phyloP scores from a whole-genome alignment of 805 yeast genomes.

The Ogataea paradorogensis region DNA sequence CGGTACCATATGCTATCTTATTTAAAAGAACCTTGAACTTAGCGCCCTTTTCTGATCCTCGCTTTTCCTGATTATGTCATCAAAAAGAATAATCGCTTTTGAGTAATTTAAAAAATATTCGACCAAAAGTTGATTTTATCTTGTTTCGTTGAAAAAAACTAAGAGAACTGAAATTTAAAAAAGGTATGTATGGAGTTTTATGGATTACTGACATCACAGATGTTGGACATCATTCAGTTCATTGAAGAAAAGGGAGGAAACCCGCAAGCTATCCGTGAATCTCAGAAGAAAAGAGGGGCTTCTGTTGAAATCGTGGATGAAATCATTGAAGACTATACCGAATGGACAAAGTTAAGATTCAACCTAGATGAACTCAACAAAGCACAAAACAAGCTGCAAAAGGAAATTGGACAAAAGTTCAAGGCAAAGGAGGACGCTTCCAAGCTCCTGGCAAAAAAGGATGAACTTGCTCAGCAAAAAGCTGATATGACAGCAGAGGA shows the following conservation, averaged over 20 bases:
- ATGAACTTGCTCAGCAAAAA: conserved; percentile 67
- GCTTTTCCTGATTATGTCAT: not conserved
- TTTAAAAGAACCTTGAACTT: not conserved
- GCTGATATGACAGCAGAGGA: conserved; percentile 63
- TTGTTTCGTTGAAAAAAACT: not conserved
- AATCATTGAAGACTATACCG: conserved; percentile 85
- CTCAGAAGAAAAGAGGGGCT: conserved; percentile 93
- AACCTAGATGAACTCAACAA: conserved; percentile 90
- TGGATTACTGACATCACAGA: conserved; percentile 27
- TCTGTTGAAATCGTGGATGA: conserved; percentile 95
- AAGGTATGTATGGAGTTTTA: not conserved
- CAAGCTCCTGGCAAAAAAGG: conserved; percentile 80
- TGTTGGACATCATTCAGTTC: conserved; percentile 92
- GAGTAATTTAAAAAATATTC: not conserved
- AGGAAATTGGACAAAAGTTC: conserved; percentile 87
- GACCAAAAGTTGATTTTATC: not conserved
- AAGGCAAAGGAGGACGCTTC: conserved; percentile 94
- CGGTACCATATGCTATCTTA: not conserved
- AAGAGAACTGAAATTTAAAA: not conserved
- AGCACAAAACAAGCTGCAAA: conserved; percentile 82
- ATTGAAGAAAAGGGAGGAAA: conserved; percentile 97
- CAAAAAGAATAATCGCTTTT: not conserved
- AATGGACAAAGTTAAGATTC: conserved; percentile 88
- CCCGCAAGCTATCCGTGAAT: conserved; percentile 81
- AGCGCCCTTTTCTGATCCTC: not conserved